These are phyloP conservation scores for Fusarium sp. DNA, from an alignment of 2,329 filamentous ascomycete genomes.

Conservation along the genomic window DNA sequence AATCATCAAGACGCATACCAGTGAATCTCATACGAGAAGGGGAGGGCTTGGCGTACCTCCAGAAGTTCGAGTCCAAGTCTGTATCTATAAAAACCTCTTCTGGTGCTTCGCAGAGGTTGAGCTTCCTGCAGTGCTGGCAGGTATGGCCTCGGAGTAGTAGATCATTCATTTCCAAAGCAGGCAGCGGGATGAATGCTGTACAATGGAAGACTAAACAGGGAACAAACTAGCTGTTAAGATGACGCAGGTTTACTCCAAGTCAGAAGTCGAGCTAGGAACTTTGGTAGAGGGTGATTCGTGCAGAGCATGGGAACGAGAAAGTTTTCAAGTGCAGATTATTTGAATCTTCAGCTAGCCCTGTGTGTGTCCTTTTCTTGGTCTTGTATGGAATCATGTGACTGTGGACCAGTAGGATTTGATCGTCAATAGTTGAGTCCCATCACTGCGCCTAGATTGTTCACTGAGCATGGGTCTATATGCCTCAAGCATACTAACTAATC, in stretches of 20 bases:
- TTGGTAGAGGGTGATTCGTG: neutral
- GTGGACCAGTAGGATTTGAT: neutral
- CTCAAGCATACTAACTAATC: neutral
- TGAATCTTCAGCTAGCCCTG: no score
- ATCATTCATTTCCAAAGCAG: neutral
- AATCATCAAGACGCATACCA: neutral
- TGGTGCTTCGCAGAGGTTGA: neutral
- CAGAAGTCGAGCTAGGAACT: neutral
- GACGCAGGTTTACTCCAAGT: neutral
- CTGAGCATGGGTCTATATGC: neutral
- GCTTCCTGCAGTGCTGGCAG: neutral
- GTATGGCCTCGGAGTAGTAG: neutral
- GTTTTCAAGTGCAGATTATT: neutral
- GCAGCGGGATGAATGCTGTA: neutral
- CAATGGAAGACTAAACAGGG: rapidly evolving
- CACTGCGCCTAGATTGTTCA: neutral
- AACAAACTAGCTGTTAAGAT: neutral
- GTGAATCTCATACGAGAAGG: neutral
- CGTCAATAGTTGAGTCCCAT: neutral
- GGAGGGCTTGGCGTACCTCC: neutral
- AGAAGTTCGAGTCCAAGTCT: neutral
- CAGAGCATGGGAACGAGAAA: neutral
- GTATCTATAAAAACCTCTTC: neutral
- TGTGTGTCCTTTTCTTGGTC: neutral
- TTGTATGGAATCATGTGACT: neutral